Conservation (phyloP, 108 stramenopile genomes). For the Epithemia pelagica region DNA sequence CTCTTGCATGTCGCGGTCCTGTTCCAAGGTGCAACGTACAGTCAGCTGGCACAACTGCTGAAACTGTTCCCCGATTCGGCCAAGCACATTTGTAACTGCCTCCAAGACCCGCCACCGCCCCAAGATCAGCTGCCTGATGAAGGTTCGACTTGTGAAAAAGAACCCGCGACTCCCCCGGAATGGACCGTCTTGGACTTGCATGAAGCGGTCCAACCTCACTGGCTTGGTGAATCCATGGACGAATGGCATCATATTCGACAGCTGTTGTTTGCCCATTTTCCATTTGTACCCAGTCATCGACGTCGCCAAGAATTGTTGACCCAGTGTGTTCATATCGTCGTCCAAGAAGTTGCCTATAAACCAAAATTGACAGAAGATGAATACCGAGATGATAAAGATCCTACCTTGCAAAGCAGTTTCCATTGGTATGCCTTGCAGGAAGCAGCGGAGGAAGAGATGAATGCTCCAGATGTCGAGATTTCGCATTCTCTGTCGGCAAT, state of each 20-base stretch:
- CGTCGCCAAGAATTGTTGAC: constrained; percentile 28
- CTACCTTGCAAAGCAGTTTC: neutral
- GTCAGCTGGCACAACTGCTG: constrained; percentile 24
- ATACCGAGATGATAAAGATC: neutral
- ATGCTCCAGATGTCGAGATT: constrained; percentile 10
- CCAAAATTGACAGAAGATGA: constrained; percentile 21
- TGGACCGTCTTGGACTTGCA: constrained; percentile 36
- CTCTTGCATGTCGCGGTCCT: constrained; percentile 40
- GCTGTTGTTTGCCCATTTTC: constrained; percentile 36
- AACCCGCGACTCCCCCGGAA: constrained; percentile 19
- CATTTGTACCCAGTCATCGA: constrained; percentile 24
- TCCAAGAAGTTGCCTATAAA: constrained; percentile 23
- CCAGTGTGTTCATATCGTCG: constrained; percentile 31
- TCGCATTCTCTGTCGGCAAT: constrained; percentile 22
- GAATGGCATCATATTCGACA: constrained; percentile 33
- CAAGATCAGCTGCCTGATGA: neutral
- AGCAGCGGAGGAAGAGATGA: constrained; percentile 3
- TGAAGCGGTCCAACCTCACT: constrained; percentile 17
- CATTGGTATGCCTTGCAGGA: constrained; percentile 7
- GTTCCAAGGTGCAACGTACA: constrained; percentile 29
- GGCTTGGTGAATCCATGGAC: constrained; percentile 6
- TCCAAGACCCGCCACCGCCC: neutral
- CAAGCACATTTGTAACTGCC: neutral
- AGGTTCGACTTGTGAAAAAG: neutral
- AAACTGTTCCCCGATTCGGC: constrained; percentile 35